A percentile compares a stretch with the other conserved stretches of the same genome.
Evolutionary conservation across 371 early-diverging fungal species (phyloP).

Genomic region (Mortierella polycephala): DNA sequence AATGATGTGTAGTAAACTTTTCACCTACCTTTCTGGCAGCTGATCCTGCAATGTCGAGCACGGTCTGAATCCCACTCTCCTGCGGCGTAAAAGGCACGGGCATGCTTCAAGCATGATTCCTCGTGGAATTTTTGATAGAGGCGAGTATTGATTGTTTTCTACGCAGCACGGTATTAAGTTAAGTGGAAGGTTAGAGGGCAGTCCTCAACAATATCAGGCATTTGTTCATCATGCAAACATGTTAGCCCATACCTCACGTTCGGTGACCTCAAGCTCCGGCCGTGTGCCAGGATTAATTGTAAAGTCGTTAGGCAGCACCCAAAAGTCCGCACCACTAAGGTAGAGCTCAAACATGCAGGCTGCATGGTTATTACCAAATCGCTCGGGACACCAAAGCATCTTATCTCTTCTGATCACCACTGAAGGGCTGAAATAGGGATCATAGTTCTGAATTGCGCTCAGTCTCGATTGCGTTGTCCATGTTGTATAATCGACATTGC

Average conservation of each 20-base stretch:
- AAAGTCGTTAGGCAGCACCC: conserved; percentile 68
- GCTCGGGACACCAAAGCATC: conserved; percentile 65
- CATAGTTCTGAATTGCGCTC: conserved; percentile 54
- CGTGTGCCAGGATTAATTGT: conserved; percentile 52
- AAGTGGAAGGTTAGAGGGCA: background rate
- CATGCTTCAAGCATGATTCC: conserved; percentile 56
- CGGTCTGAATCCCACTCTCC: conserved; percentile 57
- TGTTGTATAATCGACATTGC: conserved; percentile 48
- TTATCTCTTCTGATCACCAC: conserved; percentile 50
- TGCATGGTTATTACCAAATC: conserved; percentile 71
- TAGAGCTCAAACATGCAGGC: conserved; percentile 70
- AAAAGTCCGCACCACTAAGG: conserved; percentile 65
- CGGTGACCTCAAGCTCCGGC: conserved; percentile 27
- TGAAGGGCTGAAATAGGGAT: conserved; percentile 50
- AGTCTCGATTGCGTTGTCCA: conserved; percentile 38
- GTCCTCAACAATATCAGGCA: too few relatives aligned
- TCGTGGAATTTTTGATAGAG: conserved; percentile 57
- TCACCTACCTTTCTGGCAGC: conserved; percentile 49
- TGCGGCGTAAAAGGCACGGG: conserved; percentile 48
- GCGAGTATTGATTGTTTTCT: conserved; percentile 54
- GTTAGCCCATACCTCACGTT: conserved; percentile 37
- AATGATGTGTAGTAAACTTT: too few relatives aligned
- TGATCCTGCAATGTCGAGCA: conserved; percentile 54
- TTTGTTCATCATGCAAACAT: background rate
- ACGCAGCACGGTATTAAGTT: background rate